Conservation (phyloP, 2,329 filamentous ascomycete genomes). For the Xylariaceae sp. region DNA sequence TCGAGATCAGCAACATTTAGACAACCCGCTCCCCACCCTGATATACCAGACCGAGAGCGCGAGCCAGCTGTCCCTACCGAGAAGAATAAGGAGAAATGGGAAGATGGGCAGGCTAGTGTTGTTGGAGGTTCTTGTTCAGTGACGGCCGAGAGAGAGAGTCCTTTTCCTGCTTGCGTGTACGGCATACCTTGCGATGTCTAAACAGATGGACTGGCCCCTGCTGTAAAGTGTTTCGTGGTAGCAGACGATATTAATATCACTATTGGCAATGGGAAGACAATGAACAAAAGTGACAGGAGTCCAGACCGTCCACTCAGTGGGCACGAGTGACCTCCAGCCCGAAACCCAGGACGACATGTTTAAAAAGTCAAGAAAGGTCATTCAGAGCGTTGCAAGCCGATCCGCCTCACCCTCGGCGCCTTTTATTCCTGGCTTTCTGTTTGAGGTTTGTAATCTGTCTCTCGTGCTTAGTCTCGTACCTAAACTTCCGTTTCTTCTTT, state of each 20-base stretch:
- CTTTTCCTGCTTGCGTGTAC: constrained; percentile 20
- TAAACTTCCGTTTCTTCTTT: constrained; percentile 86
- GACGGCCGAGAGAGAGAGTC: constrained; percentile 19
- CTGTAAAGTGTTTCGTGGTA: constrained; percentile 12
- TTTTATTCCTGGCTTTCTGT: constrained; percentile 60
- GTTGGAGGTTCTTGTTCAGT: constrained; percentile 7
- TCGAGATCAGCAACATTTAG: constrained; percentile 92
- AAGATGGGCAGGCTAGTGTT: constrained; percentile 3
- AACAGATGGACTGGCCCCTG: constrained; percentile 20
- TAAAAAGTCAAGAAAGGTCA: no score
- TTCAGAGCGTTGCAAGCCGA: no score
- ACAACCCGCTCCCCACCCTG: not conserved
- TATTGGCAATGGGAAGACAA: no score
- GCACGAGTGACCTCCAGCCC: constrained; percentile 8
- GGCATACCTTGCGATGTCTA: constrained; percentile 17
- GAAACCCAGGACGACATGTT: no score
- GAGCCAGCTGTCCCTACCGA: no score
- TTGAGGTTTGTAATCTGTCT: constrained; percentile 70
- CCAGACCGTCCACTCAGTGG: no score
- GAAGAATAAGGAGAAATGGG: not conserved
- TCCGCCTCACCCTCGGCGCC: constrained; percentile 24
- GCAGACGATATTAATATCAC: no score
- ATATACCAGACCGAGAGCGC: constrained; percentile 2
- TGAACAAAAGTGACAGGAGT: no score
- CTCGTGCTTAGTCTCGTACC: constrained; percentile 86